Base-by-base conservation (phyloP, 345 rosid genomes). In the Mangifera indica region DNA sequence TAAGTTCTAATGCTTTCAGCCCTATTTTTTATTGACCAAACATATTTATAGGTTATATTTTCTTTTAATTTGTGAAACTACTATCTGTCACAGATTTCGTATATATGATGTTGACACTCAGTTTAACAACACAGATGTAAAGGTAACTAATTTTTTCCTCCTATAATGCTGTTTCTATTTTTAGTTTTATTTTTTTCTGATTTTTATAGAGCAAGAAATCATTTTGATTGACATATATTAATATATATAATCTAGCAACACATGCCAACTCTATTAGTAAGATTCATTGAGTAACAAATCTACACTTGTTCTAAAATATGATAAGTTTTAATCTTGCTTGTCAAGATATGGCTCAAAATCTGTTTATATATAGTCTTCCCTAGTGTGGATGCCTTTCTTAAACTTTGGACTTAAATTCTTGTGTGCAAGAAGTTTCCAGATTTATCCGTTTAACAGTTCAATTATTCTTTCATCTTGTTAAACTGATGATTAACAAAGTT, bases 41-140 rank as follows among this genome's bases (percentile, higher is more conserved):
- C 21, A 64, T 66, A 70, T 37, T 48, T 62, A 48, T 69, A 72
- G 14, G 73, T 64, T 77, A 44, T 7, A 24, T 17, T 77, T 29
- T 62, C n/a, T 52, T 74, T 20, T 73, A 71, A 76, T 77, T 25
- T 71, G 48, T 69, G 63, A 46, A 72, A 68, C 53, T 40, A 14
- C 60, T 8, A 69, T 76, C 48, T 49, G 68, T 58, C 21, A 44
- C 84, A 91, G 98, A 81, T 91, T 91, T 80, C 84, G 77, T 67
- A 79, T 91, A 24, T 91, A 82, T 80, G 98, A 93, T 69, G 85
- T 93, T 61, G 98, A 91, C 70, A 84, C 92, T 60, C 93, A 85
- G 64, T 91, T 87, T 72, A 93, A 88, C 76, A 84, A 85, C 56
- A 78, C 84, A 13, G 92, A 81, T 9, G 91, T 84, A 12, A 88